These are phyloP conservation scores for Plantago coronopus DNA, from an alignment of 305 asterid genomes.

Conservation along the genomic window DNA sequence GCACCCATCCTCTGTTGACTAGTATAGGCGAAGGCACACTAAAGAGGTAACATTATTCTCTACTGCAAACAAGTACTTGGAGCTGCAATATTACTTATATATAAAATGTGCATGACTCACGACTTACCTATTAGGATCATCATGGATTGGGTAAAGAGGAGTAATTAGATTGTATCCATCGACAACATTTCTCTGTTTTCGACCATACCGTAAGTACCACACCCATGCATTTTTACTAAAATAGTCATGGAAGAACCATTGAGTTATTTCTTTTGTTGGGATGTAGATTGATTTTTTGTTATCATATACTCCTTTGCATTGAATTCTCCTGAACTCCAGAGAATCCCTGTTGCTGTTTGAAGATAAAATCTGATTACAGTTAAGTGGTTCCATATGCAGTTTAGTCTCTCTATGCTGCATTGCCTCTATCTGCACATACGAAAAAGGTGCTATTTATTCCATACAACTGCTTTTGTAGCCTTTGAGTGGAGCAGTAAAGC, in stretches of 20 bases:
- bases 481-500: too few species aligned
- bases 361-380: constrained; percentile 41
- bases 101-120: not conserved
- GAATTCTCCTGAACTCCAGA: constrained; percentile 69
- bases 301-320: constrained; percentile 68
- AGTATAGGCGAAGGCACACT: constrained; percentile 61
- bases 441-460: not conserved
- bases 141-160: constrained; percentile 62
- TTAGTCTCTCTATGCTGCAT: constrained; percentile 64
- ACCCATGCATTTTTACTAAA: constrained; percentile 4
- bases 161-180: constrained; percentile 75
- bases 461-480: too few species aligned
- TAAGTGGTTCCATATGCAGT: constrained; percentile 56
- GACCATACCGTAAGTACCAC: too few species aligned
- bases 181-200: too few species aligned
- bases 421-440: constrained; percentile 49
- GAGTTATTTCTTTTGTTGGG: constrained; percentile 83
- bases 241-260: constrained; percentile 32
- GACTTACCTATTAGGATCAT: constrained; percentile 55
- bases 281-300: constrained; percentile 67
- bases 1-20: constrained; percentile 98
- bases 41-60: constrained; percentile 25
- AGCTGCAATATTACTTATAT: not conserved
- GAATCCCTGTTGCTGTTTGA: constrained; percentile 40
- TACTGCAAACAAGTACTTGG: not conserved